Base-by-base conservation (phyloP, 345 rosid species). In the Toxicodendron radicans region DNA sequence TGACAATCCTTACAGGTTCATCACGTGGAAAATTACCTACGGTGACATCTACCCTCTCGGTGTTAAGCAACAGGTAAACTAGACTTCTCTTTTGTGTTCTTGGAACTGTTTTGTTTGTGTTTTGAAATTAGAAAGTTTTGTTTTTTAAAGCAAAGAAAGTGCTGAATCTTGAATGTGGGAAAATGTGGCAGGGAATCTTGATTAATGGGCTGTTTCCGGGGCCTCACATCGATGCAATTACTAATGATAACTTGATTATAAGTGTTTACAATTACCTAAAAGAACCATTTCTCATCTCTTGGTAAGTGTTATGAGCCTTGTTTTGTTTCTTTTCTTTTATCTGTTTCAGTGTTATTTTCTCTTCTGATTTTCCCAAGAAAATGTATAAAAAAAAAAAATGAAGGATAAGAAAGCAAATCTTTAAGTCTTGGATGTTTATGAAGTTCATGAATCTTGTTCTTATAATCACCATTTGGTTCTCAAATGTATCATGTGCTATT, bases 11-110 rank as follows among this genome's bases (percentile, higher is more conserved):
- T 91, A 92, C 30, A 84, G 97, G 72, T 90, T 82, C 84, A 78
- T 81, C 77, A 91, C 90, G 5, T 92, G 98, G 98, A 92, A 90
- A 76, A 82, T 94, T 72, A 90, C 98, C 32, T 89, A 94, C 57
- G 98, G 98, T 17, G 84, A 92, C 72, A 89, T 94, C 75, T 94
- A 91, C 56, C 98, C 98, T 45, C 97, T 94, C 45, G 98, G 98
- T 5, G 93, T 91, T 74, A 92, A 87, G 87, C 98, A 92, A 76
- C 88, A 81, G 92, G 98, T 93, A 76, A 21, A 38, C 30, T 32
- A 18, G 68, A 7, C 16, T 68, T 5, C n/a, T 2, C 10, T 58
- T 56, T 35, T 48, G 7, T 64, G 62, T 35, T 23, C 16, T 54
- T 24, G 41, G 30, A 18, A 60, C 62, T 1, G 30, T 27, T 43